These are phyloP conservation scores for Lepidium aucheri DNA, from an alignment of 345 rosid species.

Conservation along the genomic window DNA sequence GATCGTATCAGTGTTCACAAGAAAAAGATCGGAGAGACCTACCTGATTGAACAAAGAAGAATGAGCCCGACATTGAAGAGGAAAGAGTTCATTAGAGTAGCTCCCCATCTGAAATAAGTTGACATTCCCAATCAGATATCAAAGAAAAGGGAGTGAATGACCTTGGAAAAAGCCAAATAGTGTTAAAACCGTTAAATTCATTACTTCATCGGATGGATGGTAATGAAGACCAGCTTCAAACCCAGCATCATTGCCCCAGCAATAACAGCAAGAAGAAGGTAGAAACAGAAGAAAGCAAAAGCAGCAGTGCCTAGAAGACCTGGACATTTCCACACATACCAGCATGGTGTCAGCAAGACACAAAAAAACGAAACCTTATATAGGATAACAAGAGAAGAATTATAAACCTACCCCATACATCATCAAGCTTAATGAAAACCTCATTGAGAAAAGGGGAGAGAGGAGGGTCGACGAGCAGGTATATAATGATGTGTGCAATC, in stretches of 20 bases:
- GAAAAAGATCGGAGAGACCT: background rate
- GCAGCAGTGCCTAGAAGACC: constrained; percentile 99
- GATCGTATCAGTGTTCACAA: background rate
- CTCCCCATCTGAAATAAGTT: constrained; percentile 83
- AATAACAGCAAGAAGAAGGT: constrained; percentile 89
- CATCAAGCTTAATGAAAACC: constrained; percentile 96
- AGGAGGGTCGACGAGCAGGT: constrained; percentile 77
- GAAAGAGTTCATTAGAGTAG: constrained; percentile 94
- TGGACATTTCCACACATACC: constrained; percentile 25
- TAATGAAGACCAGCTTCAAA: constrained; percentile 80
- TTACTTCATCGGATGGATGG: constrained; percentile 99
- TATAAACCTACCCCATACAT: constrained; percentile 68
- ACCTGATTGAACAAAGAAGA: constrained; percentile 95
- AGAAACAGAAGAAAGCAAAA: constrained; percentile 98
- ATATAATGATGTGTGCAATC: constrained; percentile 86
- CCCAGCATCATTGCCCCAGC: constrained; percentile 99
- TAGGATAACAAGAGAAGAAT: background rate
- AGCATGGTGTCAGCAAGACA: background rate
- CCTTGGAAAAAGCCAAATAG: constrained; percentile 1
- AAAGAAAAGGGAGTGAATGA: background rate
- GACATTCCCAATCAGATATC: constrained; percentile 20
- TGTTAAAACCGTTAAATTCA: background rate
- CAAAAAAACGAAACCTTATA: background rate
- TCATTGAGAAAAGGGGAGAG: constrained; percentile 86
- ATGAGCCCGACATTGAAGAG: constrained; percentile 97